Base-by-base conservation (phyloP, 805 yeast species). In the Lipomyces orientalis region DNA sequence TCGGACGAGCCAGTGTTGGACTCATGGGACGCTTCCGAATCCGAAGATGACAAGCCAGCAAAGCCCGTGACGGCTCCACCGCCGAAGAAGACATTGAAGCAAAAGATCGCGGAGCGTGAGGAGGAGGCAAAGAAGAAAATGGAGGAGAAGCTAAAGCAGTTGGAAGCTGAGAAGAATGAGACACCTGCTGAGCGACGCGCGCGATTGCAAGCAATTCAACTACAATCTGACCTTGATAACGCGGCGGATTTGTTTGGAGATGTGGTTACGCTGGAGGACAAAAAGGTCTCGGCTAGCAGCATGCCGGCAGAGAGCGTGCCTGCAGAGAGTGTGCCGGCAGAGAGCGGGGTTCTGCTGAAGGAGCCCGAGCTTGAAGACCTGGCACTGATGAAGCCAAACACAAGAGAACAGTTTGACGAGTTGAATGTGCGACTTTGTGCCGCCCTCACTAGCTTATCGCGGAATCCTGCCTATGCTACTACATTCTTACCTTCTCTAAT, bases 191-290 rank as follows among this genome's bases (percentile, higher is more conserved):
- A 70, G 51, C 94, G n/a, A 85, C 91, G 82, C 73, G 93, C 90
- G 76, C 79, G 93, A 79, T 83, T 90, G 79, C 88, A 84, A 76
- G 67, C 89, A 77, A 97, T 95, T 25, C 97, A 94, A 80, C 75
- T 91, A 67, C 88, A 87, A 59, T 86, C 97, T 34, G 99, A 94
- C 81, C 83, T 94, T 78, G 91, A 91, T 79, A 91, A 91, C 77
- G 98, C 99, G 37, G 94, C 97, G 8, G 97, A 91, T 74, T 82
- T 94, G 74, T 92, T 94, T 77, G 97, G 93, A 39, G 92, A 91
- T 16, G 76, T 19, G 31, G 29, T 14, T 51, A 54, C 10, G 9
- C 14, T 33, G 22, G 59, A 46, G 49, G 60, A 31, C 22, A 33
- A 60, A 12, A n/a, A 59, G 31, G 72, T 70, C 1, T 79, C 58